Conservation (phyloP, 441 rosid species). For the Corymbia citriodora region DNA sequence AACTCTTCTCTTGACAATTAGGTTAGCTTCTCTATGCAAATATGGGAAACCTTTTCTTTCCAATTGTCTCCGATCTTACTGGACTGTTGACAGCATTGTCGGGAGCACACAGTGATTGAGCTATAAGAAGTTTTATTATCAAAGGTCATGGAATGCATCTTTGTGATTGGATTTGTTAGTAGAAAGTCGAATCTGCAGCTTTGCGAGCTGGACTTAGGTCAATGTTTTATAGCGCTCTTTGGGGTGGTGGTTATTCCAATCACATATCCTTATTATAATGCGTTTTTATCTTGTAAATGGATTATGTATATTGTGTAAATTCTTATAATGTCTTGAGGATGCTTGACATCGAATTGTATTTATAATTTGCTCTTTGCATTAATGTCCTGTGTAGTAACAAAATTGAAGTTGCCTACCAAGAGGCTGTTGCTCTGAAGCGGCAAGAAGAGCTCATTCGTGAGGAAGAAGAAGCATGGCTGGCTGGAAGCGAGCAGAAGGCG, state of each 20-base stretch:
- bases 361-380: not conserved
- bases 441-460: conserved; percentile 97
- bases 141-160: not conserved
- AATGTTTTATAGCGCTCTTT: not conserved
- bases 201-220: not conserved
- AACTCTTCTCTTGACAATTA: not conserved
- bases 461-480: conserved; percentile 87
- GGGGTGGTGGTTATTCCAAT: not conserved
- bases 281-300: not conserved
- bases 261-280: not conserved
- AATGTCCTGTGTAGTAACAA: conserved; percentile 48
- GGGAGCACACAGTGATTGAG: not conserved
- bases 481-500: conserved; percentile 81
- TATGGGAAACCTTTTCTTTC: not conserved
- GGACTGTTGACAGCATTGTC: not conserved
- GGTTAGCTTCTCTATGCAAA: not conserved
- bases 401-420: conserved; percentile 89
- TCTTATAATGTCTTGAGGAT: not conserved
- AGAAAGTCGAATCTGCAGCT: not conserved
- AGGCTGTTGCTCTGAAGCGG: conserved; percentile 84
- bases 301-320: not conserved
- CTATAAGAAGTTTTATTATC: not conserved
- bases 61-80: not conserved
- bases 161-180: not conserved
- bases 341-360: not conserved